phyloP scores from a whole-genome alignment of 495 filamentous ascomycete species.

The Parmelia sp. region DNA sequence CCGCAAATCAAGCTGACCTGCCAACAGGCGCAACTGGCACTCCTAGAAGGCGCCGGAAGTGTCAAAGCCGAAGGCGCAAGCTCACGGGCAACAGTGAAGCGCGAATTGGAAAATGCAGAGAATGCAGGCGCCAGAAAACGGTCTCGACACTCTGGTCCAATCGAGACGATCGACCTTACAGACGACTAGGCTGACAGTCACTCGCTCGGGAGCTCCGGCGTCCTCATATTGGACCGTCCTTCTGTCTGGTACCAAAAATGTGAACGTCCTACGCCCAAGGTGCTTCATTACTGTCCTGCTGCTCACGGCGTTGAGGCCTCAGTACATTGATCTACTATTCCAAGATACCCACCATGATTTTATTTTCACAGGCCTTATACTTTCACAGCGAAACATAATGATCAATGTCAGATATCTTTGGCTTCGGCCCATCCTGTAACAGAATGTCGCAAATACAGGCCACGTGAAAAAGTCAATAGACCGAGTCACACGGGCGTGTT shows the following conservation, averaged over 20 bases:
- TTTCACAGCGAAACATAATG: background rate
- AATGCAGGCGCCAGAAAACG: constrained; percentile 12
- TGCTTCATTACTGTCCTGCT: background rate
- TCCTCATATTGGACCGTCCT: no score
- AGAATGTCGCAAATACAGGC: no score
- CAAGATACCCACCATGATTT: background rate
- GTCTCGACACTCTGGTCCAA: background rate
- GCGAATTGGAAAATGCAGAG: constrained; percentile 21
- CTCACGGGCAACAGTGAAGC: constrained; percentile 17
- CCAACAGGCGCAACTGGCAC: constrained; percentile 18
- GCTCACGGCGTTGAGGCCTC: background rate
- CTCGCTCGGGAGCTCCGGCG: background rate
- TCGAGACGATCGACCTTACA: constrained; percentile 23
- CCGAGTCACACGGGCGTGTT: no score
- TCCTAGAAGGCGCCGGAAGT: constrained; percentile 14
- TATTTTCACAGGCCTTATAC: background rate
- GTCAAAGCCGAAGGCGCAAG: constrained; percentile 11
- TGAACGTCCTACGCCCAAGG: background rate
- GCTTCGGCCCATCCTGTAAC: background rate
- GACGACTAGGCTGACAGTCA: constrained; percentile 11
- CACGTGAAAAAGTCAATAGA: no score
- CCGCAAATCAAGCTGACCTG: background rate
- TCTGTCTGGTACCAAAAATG: background rate
- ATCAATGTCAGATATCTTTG: background rate
- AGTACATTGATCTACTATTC: background rate